phyloP scores from a whole-genome alignment of 768 basidiomycete species.

The Trametes meyenii region DNA sequence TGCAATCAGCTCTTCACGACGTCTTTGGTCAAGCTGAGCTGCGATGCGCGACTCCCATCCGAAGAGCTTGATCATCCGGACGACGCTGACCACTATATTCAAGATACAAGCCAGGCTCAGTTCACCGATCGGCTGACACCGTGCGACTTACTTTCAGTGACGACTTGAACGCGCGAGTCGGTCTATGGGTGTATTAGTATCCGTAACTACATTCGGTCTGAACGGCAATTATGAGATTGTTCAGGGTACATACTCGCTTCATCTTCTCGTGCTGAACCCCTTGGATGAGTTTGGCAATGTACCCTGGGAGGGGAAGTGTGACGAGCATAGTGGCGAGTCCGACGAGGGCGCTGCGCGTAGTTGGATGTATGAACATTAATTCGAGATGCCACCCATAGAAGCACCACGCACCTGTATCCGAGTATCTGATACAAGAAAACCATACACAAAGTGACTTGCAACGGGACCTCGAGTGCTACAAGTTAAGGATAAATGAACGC shows the following conservation, averaged over 20 bases:
- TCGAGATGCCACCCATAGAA: constrained; percentile 16
- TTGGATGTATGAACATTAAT: constrained; percentile 30
- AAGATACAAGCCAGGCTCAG: constrained; percentile 24
- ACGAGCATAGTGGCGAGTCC: constrained; percentile 32
- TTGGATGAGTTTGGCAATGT: constrained; percentile 39
- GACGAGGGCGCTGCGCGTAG: constrained; percentile 35
- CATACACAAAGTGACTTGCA: constrained; percentile 31
- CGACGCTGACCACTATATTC: constrained; percentile 40
- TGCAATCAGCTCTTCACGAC: constrained; percentile 61
- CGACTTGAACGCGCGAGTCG: constrained; percentile 48
- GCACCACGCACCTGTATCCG: constrained; percentile 44
- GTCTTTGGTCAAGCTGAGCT: constrained; percentile 52
- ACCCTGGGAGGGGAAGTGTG: constrained; percentile 44
- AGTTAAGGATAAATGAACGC: constrained; percentile 21
- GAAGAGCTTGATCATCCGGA: constrained; percentile 53
- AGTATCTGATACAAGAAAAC: constrained; percentile 47
- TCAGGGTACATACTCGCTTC: constrained; percentile 35
- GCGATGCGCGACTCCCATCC: constrained; percentile 50
- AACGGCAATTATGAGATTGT: neutral
- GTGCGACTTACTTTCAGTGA: constrained; percentile 42
- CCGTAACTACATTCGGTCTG: neutral
- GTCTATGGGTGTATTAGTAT: constrained; percentile 35
- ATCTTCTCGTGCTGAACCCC: constrained; percentile 42
- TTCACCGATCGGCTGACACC: neutral
- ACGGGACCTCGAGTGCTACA: neutral